Base-by-base conservation (phyloP, 257 asterid species). In the Gentiana straminea region DNA sequence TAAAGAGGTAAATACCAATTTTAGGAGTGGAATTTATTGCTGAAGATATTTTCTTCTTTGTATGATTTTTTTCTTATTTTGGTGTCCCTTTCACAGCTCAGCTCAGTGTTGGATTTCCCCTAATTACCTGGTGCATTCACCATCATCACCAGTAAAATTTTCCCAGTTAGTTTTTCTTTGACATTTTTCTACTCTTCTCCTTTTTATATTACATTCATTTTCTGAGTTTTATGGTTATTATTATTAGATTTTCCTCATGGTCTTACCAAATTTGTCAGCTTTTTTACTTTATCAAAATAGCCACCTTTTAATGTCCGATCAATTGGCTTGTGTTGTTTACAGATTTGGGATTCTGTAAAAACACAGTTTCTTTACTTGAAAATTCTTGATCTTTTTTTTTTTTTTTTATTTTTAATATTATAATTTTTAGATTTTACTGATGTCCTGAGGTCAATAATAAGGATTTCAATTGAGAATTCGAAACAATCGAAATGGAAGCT, bases 221-320 rank as follows among this genome's bases (percentile, higher is more conserved):
- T 4, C 15, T 57, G 49, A 33, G 58, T 64, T 64, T 56, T 59
- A 49, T 55, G 73, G 49, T 80, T 73, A 66, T 73, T 75, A 66
- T 59, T 70, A 64, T 73, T 81, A 77, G 82, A 83, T 86, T 74
- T 85, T 81, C 80, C 66, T 75, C 75, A 67, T 71, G 71, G 67
- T 74, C 78, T 71, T 60, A 65, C 72, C 51, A 47, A 76, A 64
- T 44, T 54, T 64, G 60, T 67, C 49, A 51, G 24, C 24, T 24
- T 67, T 63, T 66, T 73, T 69, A 75, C 64, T 71, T 70, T 76
- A 57, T 79, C 75, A 64, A 51, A 67, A 71, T 62, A 76, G 66
- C 64, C 73, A 59, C 66, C 71, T 65, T 60, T 80, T 72, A 60
- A 59, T 60, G 72, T 64, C 72, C 69, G 61, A 55, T 54, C 71